Evolutionary conservation across 148 eudicot species (phyloP).

Genomic region (Chenopodium quinoa): DNA sequence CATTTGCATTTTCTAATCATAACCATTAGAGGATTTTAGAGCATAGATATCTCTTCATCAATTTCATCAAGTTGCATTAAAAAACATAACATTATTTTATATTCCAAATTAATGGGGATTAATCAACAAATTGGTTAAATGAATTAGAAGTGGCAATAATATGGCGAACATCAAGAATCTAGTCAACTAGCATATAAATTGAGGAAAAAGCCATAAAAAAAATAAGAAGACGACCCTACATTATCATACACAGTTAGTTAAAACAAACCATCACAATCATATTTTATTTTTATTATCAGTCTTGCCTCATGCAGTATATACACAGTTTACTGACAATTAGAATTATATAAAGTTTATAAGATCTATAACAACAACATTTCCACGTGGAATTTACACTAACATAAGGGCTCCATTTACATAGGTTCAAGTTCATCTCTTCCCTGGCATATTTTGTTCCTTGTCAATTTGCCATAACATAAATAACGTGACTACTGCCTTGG

Average conservation of each 20-base stretch:
- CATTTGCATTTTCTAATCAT: no score
- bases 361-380: neutral
- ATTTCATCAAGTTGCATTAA: no score
- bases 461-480: no score
- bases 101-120: neutral
- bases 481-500: constrained; percentile 11
- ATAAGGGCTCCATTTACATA: neutral
- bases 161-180: neutral
- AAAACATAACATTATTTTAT: no score
- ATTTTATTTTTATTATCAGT: neutral
- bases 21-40: no score
- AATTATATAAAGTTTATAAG: constrained; percentile 7
- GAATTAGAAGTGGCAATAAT: neutral
- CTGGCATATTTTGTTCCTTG: neutral
- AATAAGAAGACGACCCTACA: neutral
- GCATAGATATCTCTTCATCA: no score
- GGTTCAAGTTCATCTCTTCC: neutral
- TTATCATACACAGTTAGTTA: neutral
- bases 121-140: neutral
- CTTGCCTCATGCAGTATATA: neutral
- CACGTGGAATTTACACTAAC: neutral
- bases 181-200: neutral
- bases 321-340: neutral
- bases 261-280: neutral
- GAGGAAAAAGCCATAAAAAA: neutral